Evolutionary conservation across 2,329 filamentous ascomycete genomes (phyloP), one percentile per base, ranked within the genome.

Genomic region (Parastagonospora nodorum): DNA sequence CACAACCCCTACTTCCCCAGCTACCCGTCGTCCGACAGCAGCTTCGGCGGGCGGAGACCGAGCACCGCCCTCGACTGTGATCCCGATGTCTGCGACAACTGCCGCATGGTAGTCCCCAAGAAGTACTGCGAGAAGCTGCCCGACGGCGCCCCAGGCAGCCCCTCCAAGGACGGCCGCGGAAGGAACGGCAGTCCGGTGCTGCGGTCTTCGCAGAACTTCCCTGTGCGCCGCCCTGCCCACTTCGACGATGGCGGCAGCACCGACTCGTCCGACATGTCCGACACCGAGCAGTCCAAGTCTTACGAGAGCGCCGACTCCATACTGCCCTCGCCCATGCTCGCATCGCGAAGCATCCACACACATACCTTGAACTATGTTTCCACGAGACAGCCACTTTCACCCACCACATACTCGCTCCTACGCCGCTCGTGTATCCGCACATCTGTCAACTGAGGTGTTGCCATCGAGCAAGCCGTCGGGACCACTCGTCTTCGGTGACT

Each of bases 341-440:
- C 76, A 53, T 61, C 72, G 5, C 61, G 63, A 41, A 62, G 63
- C 49, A 65, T 66, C 53, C 82, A 85, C 58, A 79, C 80, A 8
- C 82, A 85, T 55, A 80, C 80, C 15, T 66, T 84, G 42, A 84
- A 79, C 53, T 85, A 84, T 64, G 75, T 84, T 38, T 83, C 82
- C n/a, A 78, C 82, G 30, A 80, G 79, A 46, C 80, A 81, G 27
- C 82, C 82, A 6, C 75, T 79, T 15, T 80, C 81, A 30, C 79
- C 80, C 9, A 73, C 75, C 6, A 77, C 79, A 37, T 84, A 83
- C 65, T 80, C 82, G 4, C 74, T 82, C 9, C 73, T 85, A 16
- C 79, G 82, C 50, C 80, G 81, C 32, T 82, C 82, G 19, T 83
- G 80, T 45, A 82, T 85, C 58, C 80, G 82, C 52, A 83, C 82